These are phyloP conservation scores for Xylaria flabelliformis DNA, from an alignment of 495 filamentous ascomycete species.

Conservation along the genomic window DNA sequence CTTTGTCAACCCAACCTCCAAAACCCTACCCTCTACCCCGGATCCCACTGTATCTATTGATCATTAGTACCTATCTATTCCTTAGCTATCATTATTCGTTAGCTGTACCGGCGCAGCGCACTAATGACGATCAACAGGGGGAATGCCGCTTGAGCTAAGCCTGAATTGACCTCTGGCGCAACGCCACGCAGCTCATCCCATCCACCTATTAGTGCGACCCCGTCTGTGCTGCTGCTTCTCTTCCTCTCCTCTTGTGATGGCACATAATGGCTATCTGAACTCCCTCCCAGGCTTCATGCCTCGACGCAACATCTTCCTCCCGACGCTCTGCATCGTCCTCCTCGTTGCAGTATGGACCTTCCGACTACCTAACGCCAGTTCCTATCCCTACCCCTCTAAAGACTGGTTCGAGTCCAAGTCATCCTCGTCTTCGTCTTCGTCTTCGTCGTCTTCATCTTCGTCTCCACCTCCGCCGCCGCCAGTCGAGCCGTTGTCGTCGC, in stretches of 20 bases:
- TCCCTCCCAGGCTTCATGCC: slow-evolving; percentile 44
- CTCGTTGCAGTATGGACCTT: slow-evolving; percentile 40
- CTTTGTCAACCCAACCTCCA: neutral
- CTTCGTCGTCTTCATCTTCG: neutral
- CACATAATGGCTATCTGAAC: slow-evolving; percentile 39
- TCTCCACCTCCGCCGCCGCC: slow-evolving; percentile 1
- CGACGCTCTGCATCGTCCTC: slow-evolving; percentile 41
- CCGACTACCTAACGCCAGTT: slow-evolving; percentile 25
- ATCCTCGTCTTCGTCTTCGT: slow-evolving; percentile 15
- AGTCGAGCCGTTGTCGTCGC: slow-evolving; percentile 27
- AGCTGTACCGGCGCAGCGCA: neutral
- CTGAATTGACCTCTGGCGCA: slow-evolving; percentile 8
- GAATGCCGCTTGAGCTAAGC: neutral
- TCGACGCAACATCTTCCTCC: slow-evolving; percentile 39
- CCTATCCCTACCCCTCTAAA: slow-evolving; percentile 25
- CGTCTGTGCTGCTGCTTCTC: slow-evolving; percentile 12
- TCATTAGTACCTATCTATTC: neutral
- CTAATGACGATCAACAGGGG: slow-evolving; percentile 14
- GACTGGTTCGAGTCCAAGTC: slow-evolving; percentile 37
- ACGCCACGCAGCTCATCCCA: neutral
- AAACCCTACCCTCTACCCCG: neutral
- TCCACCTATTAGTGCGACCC: slow-evolving; percentile 24
- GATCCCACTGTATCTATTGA: neutral
- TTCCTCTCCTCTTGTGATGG: slow-evolving; percentile 23
- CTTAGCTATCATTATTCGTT: neutral